Evolutionary conservation across 805 yeast genomes (phyloP).

Genomic region (Metschnikowia dekortorum): DNA sequence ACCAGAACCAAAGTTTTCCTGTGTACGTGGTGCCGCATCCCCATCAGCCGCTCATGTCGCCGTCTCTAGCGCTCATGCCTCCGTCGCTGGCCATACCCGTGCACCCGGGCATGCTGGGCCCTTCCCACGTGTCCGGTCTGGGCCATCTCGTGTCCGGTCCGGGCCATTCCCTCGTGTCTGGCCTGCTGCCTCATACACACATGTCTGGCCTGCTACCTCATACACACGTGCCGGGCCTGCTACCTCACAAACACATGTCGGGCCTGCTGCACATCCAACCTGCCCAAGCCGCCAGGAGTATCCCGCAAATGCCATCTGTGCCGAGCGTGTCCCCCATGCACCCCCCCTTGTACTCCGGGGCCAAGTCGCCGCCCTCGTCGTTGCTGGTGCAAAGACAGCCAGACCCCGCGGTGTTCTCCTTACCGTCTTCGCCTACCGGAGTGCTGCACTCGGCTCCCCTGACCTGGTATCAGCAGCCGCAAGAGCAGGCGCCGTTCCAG

Average conservation of each 20-base stretch:
- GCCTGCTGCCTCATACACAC: too few species aligned
- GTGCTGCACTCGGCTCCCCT: slow-evolving; percentile 2
- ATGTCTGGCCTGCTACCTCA: too few species aligned
- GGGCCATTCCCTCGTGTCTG: neutral
- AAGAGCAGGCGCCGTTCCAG: neutral
- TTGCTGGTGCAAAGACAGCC: slow-evolving; percentile 6
- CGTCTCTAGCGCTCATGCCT: slow-evolving; percentile 1
- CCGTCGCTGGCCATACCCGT: slow-evolving; percentile 11
- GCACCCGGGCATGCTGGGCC: neutral
- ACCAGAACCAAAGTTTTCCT: slow-evolving; percentile 28
- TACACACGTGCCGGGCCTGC: neutral
- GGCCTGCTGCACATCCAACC: slow-evolving; percentile 3
- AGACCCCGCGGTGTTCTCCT: slow-evolving; percentile 23
- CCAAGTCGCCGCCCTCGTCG: neutral
- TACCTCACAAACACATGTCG: slow-evolving; percentile 1
- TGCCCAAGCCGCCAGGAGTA: neutral
- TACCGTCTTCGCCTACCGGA: slow-evolving; percentile 29
- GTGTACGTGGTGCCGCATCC: slow-evolving; percentile 31
- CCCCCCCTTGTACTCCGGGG: neutral
- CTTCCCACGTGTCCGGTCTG: slow-evolving; percentile 1
- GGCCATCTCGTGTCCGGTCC: neutral
- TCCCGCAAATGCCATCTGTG: slow-evolving; percentile 7
- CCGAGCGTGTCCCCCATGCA: slow-evolving; percentile 8
- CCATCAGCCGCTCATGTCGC: slow-evolving; percentile 2
- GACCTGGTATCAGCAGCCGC: neutral